Evolutionary conservation across 176 grass and related monocot species (phyloP).

Genomic region (Raddia distichophylla): DNA sequence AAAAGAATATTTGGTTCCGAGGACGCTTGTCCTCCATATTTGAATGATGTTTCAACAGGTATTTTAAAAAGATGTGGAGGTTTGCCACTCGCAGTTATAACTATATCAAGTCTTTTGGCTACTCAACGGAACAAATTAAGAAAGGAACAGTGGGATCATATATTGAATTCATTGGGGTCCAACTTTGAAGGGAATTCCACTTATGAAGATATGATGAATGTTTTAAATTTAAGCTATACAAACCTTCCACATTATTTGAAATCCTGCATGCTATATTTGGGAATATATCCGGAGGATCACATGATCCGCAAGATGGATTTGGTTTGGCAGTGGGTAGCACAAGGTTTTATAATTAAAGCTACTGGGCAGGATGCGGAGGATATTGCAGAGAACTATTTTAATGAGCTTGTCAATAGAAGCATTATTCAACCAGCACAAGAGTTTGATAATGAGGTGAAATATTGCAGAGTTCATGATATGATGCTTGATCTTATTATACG

Average conservation of each 20-base stretch:
- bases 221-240: too few relatives aligned
- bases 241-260: too few relatives aligned
- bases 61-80: conserved; percentile 6
- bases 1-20: conserved; percentile 17
- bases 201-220: too few relatives aligned
- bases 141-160: too few relatives aligned
- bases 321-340: background rate
- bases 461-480: conserved; percentile 6
- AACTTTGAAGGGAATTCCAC: too few relatives aligned
- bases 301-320: too few relatives aligned
- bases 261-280: too few relatives aligned
- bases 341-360: conserved; percentile 2
- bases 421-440: background rate
- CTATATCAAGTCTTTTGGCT: too few relatives aligned
- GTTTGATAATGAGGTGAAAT: background rate
- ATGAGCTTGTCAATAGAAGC: conserved; percentile 11
- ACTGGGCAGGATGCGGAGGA: background rate
- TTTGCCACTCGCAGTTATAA: background rate
- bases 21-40: background rate
- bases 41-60: background rate
- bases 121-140: too few relatives aligned
- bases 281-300: too few relatives aligned
- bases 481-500: background rate
- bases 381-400: background rate
- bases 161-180: too few relatives aligned